Evolutionary conservation across 331 rosid species (phyloP).

Genomic region (Pyracantha coccinea): DNA sequence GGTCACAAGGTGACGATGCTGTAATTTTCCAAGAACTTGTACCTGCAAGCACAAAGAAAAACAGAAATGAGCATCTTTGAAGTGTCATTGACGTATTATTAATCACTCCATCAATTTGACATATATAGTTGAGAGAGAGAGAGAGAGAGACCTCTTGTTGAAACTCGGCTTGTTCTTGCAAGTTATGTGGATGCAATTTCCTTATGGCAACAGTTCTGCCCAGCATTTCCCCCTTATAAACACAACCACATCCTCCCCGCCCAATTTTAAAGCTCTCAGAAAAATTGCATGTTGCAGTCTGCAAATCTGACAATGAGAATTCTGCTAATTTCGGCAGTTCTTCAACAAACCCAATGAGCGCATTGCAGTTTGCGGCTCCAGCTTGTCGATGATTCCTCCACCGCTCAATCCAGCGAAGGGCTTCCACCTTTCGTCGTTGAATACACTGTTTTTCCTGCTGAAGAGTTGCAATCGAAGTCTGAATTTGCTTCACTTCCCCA

Average conservation of each 20-base stretch:
- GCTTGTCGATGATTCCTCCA: conserved; percentile 64
- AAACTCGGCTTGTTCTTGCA: conserved; percentile 70
- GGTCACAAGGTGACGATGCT: conserved; percentile 77
- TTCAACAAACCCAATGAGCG: conserved; percentile 45
- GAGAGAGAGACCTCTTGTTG: conserved; percentile 57
- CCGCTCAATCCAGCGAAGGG: conserved; percentile 69
- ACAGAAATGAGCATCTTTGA: neutral
- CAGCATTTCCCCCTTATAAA: conserved; percentile 86
- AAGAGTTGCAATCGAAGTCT: conserved; percentile 65
- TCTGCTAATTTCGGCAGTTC: conserved; percentile 58
- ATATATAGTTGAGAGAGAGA: neutral
- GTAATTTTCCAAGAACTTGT: conserved; percentile 69
- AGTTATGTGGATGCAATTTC: conserved; percentile 53
- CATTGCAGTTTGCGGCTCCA: conserved; percentile 48
- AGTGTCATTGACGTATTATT: neutral
- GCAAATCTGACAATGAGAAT: conserved; percentile 70
- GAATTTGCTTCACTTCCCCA: conserved; percentile 52
- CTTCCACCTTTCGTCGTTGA: conserved; percentile 64
- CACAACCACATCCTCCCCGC: conserved; percentile 64
- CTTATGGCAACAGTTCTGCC: conserved; percentile 81
- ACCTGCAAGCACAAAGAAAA: conserved; percentile 44
- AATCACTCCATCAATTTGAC: neutral
- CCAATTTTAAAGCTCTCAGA: conserved; percentile 70
- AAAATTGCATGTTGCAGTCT: conserved; percentile 82
- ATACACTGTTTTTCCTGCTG: conserved; percentile 66